A percentile compares a stretch with the other conserved stretches of the same genome.
Conservation (phyloP, 495 filamentous ascomycete genomes). For the Xylaria bambusicola region DNA sequence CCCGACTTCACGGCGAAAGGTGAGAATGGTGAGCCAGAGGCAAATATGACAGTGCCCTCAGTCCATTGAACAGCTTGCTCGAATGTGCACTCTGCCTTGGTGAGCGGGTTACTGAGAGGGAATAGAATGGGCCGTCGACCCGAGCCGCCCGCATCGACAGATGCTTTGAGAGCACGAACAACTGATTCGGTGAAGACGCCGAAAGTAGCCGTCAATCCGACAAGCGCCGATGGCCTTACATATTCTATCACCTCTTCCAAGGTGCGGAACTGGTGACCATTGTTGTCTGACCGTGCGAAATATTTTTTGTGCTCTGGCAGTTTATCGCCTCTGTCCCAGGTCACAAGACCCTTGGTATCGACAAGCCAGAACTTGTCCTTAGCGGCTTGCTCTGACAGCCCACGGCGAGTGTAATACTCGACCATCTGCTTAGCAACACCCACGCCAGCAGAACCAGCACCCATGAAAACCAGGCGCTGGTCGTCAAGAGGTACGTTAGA, state of each 20-base stretch:
- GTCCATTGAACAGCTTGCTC: slow-evolving; percentile 88
- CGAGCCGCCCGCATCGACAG: slow-evolving; percentile 65
- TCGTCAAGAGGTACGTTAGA: slow-evolving; percentile 83
- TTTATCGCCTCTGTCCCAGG: slow-evolving; percentile 88
- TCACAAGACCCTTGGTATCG: slow-evolving; percentile 94
- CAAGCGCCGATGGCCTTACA: slow-evolving; percentile 89
- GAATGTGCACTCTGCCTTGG: slow-evolving; percentile 96
- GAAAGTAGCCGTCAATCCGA: slow-evolving; percentile 91
- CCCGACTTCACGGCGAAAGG: slow-evolving; percentile 65
- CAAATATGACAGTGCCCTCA: slow-evolving; percentile 87
- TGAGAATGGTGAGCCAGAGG: slow-evolving; percentile 91
- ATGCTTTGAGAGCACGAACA: slow-evolving; percentile 73
- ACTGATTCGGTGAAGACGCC: slow-evolving; percentile 91
- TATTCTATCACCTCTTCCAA: slow-evolving; percentile 91
- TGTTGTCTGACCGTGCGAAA: slow-evolving; percentile 91
- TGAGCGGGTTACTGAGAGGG: slow-evolving; percentile 90
- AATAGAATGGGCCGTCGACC: slow-evolving; percentile 86
- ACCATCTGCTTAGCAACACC: slow-evolving; percentile 97
- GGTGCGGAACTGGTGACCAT: slow-evolving; percentile 85
- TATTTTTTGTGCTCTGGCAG: slow-evolving; percentile 97
- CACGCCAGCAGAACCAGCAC: slow-evolving; percentile 91
- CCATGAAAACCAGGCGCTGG: slow-evolving; percentile 93
- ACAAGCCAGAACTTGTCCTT: slow-evolving; percentile 94
- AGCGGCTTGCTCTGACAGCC: slow-evolving; percentile 89
- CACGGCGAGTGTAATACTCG: slow-evolving; percentile 90